Base-by-base conservation (phyloP, 352 stramenopile genomes). In the Pythium myriotylum region DNA sequence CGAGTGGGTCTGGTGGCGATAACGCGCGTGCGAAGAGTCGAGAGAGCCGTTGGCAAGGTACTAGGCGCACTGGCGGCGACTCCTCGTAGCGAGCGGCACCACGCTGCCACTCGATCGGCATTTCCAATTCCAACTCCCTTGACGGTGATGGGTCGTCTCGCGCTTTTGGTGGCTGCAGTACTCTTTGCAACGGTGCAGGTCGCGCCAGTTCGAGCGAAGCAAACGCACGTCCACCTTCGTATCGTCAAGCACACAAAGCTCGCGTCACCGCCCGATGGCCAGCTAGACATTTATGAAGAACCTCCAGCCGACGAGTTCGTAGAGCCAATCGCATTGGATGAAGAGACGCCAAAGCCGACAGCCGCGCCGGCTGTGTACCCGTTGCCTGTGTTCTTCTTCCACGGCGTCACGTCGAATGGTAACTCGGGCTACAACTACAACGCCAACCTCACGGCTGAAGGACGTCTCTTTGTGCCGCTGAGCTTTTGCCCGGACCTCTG, bases 371-470 rank as follows among this genome's bases (percentile, higher is more conserved):
- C 37, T 7, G 13, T 43, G 37, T 4, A 17, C 17, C 26, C 35
- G 41, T 58, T 83, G 12, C 77, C 77, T 0, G 64, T 78, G 16
- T 80, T 80, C 64, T 80, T 83, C 64, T 79, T 83, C 59, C 74
- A 84, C 45, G 75, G 72, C 43, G 47, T 76, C 42, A 76, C 67
- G 26, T 45, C 50, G 37, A 73, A 79, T 37, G 50, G 51, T 23
- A 67, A 52, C 26, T 59, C 73, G 16, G 72, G 60, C 3, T 57
- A 48, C n/a, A 68, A 72, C 62, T 68, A 76, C 23, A 40, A 78
- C 27, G 48, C 65, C 26, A 79, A 73, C 41, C 56, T 79, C 26
- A 75, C 75, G 0, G 62, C 70, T 22, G 51, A 72, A 23, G 70
- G 61, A 5, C 71, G 64, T 9, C 42, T 64, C n/a, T 73, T 83